These are phyloP conservation scores for Candida ficus DNA, from an alignment of 805 yeast genomes.

Conservation along the genomic window DNA sequence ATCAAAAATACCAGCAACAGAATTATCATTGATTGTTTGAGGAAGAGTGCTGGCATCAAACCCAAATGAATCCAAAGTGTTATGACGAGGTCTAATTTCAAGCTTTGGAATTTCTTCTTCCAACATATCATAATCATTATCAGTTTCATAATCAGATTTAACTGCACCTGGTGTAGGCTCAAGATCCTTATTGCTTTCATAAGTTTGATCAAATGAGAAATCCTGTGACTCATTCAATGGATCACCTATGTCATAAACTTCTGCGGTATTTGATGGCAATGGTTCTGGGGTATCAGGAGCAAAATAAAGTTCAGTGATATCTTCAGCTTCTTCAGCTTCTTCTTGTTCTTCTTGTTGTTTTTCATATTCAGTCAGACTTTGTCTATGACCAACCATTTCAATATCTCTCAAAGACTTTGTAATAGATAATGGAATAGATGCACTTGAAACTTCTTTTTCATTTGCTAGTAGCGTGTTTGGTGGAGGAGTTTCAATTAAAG, in stretches of 20 bases:
- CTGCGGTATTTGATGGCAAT: background rate
- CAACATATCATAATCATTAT: conserved; percentile 17
- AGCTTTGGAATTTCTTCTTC: conserved; percentile 11
- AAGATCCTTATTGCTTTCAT: no score
- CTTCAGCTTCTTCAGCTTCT: conserved; percentile 17
- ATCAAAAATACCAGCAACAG: conserved; percentile 62
- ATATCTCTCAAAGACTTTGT: conserved; percentile 21
- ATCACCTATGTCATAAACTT: background rate
- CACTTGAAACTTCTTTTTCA: background rate
- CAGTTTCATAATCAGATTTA: conserved; percentile 18
- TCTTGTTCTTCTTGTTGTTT: conserved; percentile 14
- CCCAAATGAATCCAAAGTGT: conserved; percentile 29
- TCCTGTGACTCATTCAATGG: conserved; percentile 9
- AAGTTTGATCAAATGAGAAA: conserved; percentile 18
- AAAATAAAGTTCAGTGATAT: conserved; percentile 21
- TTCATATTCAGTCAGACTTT: conserved; percentile 21
- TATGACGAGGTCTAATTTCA: conserved; percentile 18
- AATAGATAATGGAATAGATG: background rate
- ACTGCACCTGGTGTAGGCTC: conserved; percentile 12
- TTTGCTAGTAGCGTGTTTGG: background rate
- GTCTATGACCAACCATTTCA: conserved; percentile 29
- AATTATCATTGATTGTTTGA: conserved; percentile 18
- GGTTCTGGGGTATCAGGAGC: conserved; percentile 5
- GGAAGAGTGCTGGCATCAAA: conserved; percentile 15
- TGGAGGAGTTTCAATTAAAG: background rate